These are phyloP conservation scores for Monilinia polystroma DNA, from an alignment of 2,329 filamentous ascomycete genomes.

Conservation along the genomic window DNA sequence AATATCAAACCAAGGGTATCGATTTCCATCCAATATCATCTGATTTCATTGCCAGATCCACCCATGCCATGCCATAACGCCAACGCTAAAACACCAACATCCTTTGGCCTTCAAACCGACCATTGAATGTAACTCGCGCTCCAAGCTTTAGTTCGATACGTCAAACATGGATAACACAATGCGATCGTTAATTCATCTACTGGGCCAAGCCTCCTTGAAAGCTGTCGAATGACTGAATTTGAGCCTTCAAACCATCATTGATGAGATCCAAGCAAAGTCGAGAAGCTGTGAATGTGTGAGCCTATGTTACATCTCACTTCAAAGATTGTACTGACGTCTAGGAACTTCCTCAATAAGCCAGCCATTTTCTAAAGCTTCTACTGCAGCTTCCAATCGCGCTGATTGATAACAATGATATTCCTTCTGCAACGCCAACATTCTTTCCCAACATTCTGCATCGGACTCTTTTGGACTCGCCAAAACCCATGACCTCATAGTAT, in stretches of 20 bases:
- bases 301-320: not conserved
- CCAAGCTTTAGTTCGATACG: not conserved
- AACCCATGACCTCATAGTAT: slow-evolving; percentile 20
- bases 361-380: slow-evolving; percentile 36
- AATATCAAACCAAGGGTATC: slow-evolving; percentile 21
- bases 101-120: not conserved
- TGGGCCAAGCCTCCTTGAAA: slow-evolving; percentile 1
- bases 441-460: slow-evolving; percentile 36
- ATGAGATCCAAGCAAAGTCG: slow-evolving; percentile 39
- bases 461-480: slow-evolving; percentile 24
- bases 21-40: slow-evolving; percentile 7
- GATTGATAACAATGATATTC: slow-evolving; percentile 39
- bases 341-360: slow-evolving; percentile 31
- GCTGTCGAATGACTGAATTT: slow-evolving; percentile 27
- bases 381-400: slow-evolving; percentile 38
- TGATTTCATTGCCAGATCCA: not conserved
- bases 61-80: slow-evolving; percentile 9
- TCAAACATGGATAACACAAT: not conserved
- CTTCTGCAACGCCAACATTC: slow-evolving; percentile 37
- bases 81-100: slow-evolving; percentile 11
- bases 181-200: not conserved
- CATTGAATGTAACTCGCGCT: not conserved
- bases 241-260: slow-evolving; percentile 36
- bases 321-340: slow-evolving; percentile 33
- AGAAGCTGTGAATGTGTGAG: slow-evolving; percentile 31